These are phyloP conservation scores for Rhizophagus clarus DNA, from an alignment of 192 early-diverging fungal genomes.

Conservation along the genomic window DNA sequence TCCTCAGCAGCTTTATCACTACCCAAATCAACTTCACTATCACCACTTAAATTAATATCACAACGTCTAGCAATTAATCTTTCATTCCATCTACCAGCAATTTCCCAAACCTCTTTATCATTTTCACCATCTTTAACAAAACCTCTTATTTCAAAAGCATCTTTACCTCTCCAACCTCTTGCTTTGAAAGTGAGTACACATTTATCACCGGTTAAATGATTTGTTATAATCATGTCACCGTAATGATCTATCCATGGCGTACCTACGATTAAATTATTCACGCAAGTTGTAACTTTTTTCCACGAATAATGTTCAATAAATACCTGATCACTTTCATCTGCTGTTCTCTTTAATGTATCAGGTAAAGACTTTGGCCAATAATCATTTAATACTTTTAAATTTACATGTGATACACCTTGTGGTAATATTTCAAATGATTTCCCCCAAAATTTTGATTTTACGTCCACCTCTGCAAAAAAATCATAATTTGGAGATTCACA, in stretches of 20 bases:
- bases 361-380: slow-evolving; percentile 37
- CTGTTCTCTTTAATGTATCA: slow-evolving; percentile 32
- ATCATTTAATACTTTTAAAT: slow-evolving; percentile 66
- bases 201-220: slow-evolving; percentile 82
- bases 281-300: slow-evolving; percentile 86
- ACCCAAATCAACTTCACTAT: slow-evolving; percentile 44
- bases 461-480: slow-evolving; percentile 86
- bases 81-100: slow-evolving; percentile 71
- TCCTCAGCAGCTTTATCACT: slow-evolving; percentile 45
- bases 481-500: slow-evolving; percentile 79
- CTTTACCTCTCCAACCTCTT: slow-evolving; percentile 71
- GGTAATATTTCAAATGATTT: slow-evolving; percentile 81
- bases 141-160: slow-evolving; percentile 63
- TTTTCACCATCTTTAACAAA: slow-evolving; percentile 48
- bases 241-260: slow-evolving; percentile 84
- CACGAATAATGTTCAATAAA: slow-evolving; percentile 81
- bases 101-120: slow-evolving; percentile 58
- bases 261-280: slow-evolving; percentile 86
- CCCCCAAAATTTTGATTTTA: slow-evolving; percentile 86
- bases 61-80: slow-evolving; percentile 58
- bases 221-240: slow-evolving; percentile 81
- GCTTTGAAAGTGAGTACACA: slow-evolving; percentile 79
- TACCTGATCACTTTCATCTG: slow-evolving; percentile 51
- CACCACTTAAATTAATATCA: slow-evolving; percentile 25
- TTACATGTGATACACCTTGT: slow-evolving; percentile 79